phyloP scores from a whole-genome alignment of 2,329 filamentous ascomycete species.

The Tricladium varicosporioides region DNA sequence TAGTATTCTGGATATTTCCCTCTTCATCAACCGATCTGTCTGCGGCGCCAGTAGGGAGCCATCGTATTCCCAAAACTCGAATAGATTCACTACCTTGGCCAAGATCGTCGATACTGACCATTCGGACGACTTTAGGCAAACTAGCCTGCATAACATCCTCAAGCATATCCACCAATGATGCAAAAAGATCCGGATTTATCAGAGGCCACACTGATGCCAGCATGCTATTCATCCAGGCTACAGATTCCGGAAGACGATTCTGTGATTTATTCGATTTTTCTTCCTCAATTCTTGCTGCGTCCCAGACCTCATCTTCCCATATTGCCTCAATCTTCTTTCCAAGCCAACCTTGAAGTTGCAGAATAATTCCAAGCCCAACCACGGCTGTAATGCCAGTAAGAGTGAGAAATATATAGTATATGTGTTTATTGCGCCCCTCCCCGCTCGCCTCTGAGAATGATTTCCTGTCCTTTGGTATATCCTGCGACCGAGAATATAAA shows the following conservation, averaged over 20 bases:
- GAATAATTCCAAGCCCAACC: constrained; percentile 35
- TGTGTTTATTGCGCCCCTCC: not conserved
- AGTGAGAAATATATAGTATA: constrained; percentile 10
- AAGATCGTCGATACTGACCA: constrained; percentile 74
- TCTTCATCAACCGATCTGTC: constrained; percentile 57
- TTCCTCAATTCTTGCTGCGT: constrained; percentile 55
- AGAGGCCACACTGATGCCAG: constrained; percentile 69
- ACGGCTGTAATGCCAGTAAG: constrained; percentile 9
- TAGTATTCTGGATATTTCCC: constrained; percentile 48
- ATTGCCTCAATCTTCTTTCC: constrained; percentile 58
- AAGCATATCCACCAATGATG: constrained; percentile 65
- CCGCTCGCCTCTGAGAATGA: not conserved
- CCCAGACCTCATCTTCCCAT: constrained; percentile 70
- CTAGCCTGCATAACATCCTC: constrained; percentile 82
- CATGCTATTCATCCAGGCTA: constrained; percentile 70
- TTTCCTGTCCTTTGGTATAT: not conserved
- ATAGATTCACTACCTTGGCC: constrained; percentile 72
- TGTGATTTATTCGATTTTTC: constrained; percentile 37
- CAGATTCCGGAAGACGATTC: constrained; percentile 41
- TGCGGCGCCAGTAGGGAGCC: constrained; percentile 70
- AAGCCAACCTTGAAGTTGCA: constrained; percentile 57
- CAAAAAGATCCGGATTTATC: constrained; percentile 73
- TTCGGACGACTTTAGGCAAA: constrained; percentile 65
- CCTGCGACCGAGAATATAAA: constrained; percentile 7
- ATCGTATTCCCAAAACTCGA: constrained; percentile 68